A percentile compares a stretch with the other conserved stretches of the same genome.
These are phyloP conservation scores for Cyphellophora europaea DNA, from an alignment of 2,329 filamentous ascomycete genomes.

Conservation along the genomic window DNA sequence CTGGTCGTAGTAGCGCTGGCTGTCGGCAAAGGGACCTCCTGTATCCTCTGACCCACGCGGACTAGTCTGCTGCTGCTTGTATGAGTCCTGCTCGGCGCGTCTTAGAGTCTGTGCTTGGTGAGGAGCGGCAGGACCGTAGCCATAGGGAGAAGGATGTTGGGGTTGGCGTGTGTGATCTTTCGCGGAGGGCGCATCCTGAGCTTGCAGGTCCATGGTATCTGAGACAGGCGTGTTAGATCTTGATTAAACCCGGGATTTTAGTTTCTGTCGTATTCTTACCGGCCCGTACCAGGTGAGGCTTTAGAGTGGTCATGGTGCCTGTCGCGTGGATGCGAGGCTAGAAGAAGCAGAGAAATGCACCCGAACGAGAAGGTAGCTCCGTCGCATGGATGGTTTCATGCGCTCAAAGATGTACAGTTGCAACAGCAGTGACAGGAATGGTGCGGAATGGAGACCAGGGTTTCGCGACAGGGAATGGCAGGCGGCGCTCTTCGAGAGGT, in stretches of 20 bases:
- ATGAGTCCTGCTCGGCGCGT: constrained; percentile 66
- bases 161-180: constrained; percentile 63
- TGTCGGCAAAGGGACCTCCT: constrained; percentile 4
- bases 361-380: background rate
- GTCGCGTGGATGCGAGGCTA: constrained; percentile 11
- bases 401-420: background rate
- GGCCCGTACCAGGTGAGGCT: constrained; percentile 36
- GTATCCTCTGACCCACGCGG: constrained; percentile 38
- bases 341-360: no score
- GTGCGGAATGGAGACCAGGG: background rate
- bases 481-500: background rate
- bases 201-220: constrained; percentile 95
- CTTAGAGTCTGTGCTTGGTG: constrained; percentile 81
- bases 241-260: background rate
- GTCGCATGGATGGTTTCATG: constrained; percentile 4
- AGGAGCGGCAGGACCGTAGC: constrained; percentile 52
- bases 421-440: no score
- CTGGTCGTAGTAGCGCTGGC: constrained; percentile 29
- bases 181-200: constrained; percentile 70
- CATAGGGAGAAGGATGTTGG: constrained; percentile 41
- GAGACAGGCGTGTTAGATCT: constrained; percentile 13
- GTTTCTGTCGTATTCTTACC: constrained; percentile 24
- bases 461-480: background rate
- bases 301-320: constrained; percentile 18
- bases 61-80: constrained; percentile 60